Evolutionary conservation across 2,329 filamentous ascomycete species (phyloP).

Genomic region (Chrysoporthe austroafricana): DNA sequence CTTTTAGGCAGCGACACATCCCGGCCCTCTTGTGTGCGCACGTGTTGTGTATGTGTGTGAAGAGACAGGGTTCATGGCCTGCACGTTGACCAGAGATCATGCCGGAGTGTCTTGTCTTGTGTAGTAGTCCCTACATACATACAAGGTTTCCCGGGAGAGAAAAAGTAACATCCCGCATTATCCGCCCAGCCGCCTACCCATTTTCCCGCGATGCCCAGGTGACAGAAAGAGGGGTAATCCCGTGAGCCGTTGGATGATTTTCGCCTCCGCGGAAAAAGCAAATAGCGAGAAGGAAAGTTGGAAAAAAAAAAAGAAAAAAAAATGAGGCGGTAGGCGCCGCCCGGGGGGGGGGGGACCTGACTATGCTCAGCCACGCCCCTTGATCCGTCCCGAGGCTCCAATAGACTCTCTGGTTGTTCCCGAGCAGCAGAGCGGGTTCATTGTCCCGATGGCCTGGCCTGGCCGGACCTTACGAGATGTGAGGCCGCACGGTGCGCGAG

Average conservation of each 20-base stretch:
- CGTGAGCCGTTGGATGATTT: not conserved
- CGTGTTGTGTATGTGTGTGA: not conserved
- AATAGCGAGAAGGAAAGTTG: not conserved
- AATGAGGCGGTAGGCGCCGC: too few relatives aligned
- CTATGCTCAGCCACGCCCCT: not conserved
- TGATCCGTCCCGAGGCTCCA: not conserved
- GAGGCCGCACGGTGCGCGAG: too few relatives aligned
- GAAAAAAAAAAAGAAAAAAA: not conserved
- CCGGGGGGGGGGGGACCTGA: not conserved
- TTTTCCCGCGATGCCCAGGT: not conserved
- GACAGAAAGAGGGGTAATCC: not conserved
- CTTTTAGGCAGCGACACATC: not conserved
- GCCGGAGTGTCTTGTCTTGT: not conserved
- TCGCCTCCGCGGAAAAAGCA: not conserved
- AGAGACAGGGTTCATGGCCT: not conserved
- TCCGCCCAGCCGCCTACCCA: not conserved
- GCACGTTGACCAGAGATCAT: not conserved
- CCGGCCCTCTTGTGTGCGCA: not conserved
- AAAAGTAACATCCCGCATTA: not conserved
- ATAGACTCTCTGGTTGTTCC: not conserved
- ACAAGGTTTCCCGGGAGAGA: not conserved
- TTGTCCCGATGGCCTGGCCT: not conserved
- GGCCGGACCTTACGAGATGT: not conserved
- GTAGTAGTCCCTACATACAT: conserved; percentile 1
- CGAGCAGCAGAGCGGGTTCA: not conserved